A percentile compares a stretch with the other conserved stretches of the same genome.
These are phyloP conservation scores for Mycena vulgaris DNA, from an alignment of 768 basidiomycete genomes.

Conservation along the genomic window DNA sequence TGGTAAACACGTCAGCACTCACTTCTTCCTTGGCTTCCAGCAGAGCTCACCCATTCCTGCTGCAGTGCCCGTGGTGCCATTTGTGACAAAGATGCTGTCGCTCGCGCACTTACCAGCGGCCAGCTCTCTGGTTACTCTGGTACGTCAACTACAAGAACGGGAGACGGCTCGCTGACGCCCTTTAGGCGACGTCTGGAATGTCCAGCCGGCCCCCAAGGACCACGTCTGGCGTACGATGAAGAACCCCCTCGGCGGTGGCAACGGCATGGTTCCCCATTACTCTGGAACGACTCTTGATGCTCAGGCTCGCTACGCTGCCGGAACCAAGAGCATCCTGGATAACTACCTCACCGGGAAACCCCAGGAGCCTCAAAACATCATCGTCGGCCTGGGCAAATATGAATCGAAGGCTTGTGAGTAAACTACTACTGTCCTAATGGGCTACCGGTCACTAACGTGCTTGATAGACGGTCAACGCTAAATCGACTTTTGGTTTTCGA, in stretches of 20 bases:
- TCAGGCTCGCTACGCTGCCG: slow-evolving; percentile 87
- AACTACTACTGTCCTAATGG: background rate
- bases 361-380: slow-evolving; percentile 87
- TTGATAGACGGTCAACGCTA: slow-evolving; percentile 67
- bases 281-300: slow-evolving; percentile 93
- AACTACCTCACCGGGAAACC: slow-evolving; percentile 75
- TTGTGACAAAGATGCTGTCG: slow-evolving; percentile 87
- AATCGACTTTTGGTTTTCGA: slow-evolving; percentile 33
- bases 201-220: slow-evolving; percentile 89
- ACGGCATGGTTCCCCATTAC: slow-evolving; percentile 92
- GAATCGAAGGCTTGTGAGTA: slow-evolving; percentile 63
- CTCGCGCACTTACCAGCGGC: slow-evolving; percentile 81
- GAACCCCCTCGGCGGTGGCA: slow-evolving; percentile 87
- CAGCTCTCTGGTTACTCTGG: slow-evolving; percentile 76
- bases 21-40: too few species aligned
- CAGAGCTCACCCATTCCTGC: too few species aligned
- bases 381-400: slow-evolving; percentile 76
- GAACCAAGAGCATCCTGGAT: slow-evolving; percentile 78
- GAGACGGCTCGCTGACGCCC: background rate
- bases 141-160: slow-evolving; percentile 21
- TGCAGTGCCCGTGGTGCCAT: slow-evolving; percentile 94
- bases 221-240: slow-evolving; percentile 90
- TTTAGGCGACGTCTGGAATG: slow-evolving; percentile 84
- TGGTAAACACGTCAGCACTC: slow-evolving; percentile 98
- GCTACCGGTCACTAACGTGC: slow-evolving; percentile 10